These are phyloP conservation scores for Coemansia sp. DNA, from an alignment of 192 early-diverging fungal genomes.

Conservation along the genomic window DNA sequence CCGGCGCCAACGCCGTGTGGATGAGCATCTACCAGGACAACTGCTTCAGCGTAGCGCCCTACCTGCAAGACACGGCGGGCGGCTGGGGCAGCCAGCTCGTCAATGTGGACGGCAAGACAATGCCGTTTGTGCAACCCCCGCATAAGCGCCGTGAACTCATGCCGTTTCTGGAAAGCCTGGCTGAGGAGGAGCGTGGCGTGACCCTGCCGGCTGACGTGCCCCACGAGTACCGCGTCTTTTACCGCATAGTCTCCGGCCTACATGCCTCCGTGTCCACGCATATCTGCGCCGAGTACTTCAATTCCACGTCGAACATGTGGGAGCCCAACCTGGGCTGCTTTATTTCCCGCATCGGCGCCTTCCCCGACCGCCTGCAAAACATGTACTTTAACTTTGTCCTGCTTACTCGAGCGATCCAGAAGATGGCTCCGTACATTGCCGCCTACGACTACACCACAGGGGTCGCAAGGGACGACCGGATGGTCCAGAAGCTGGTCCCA, in stretches of 20 bases:
- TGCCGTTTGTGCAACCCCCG: constrained; percentile 56
- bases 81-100: constrained; percentile 53
- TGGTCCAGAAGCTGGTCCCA: constrained; percentile 40
- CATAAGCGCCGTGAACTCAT: constrained; percentile 49
- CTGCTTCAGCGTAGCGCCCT: constrained; percentile 78
- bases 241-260: constrained; percentile 62
- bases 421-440: constrained; percentile 72
- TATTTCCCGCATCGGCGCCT: constrained; percentile 76
- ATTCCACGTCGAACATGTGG: constrained; percentile 87
- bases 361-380: constrained; percentile 92
- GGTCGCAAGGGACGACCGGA: constrained; percentile 54
- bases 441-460: constrained; percentile 77
- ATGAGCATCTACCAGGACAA: constrained; percentile 96
- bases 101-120: constrained; percentile 39
- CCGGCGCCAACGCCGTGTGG: constrained; percentile 87
- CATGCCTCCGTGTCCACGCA: constrained; percentile 97
- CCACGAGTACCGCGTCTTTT: constrained; percentile 45
- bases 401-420: constrained; percentile 79
- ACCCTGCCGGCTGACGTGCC: constrained; percentile 50
- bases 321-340: constrained; percentile 90
- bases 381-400: constrained; percentile 93
- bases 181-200: constrained; percentile 53
- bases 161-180: constrained; percentile 54
- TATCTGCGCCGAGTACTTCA: constrained; percentile 92
- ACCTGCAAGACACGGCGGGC: constrained; percentile 58